These are phyloP conservation scores for Phellinidium pouzarii DNA, from an alignment of 1,284 basidiomycete species.

Conservation along the genomic window DNA sequence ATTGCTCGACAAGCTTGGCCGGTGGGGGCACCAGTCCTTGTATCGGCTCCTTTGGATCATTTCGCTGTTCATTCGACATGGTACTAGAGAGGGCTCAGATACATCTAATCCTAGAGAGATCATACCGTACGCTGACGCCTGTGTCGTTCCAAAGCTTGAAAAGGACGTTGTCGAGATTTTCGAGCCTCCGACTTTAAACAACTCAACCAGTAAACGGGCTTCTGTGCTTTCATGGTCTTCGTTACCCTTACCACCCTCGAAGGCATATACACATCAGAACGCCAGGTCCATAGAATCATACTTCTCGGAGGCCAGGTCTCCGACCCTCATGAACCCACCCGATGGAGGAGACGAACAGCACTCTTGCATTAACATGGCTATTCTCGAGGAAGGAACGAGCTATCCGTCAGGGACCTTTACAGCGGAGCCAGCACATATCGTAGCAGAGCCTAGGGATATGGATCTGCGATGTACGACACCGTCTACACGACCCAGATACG, in stretches of 20 bases:
- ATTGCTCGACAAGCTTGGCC: background rate
- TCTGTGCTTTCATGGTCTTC: slow-evolving; percentile 2
- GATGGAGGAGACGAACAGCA: background rate
- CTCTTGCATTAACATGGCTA: background rate
- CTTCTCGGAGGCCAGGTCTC: background rate
- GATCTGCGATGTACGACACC: background rate
- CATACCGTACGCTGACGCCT: background rate
- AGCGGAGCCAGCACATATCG: background rate
- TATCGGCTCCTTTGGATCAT: background rate
- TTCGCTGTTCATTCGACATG: background rate
- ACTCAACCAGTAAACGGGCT: background rate
- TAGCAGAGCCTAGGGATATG: background rate
- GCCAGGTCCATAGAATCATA: background rate
- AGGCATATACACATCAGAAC: background rate
- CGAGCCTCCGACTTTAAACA: background rate
- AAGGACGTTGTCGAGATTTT: background rate
- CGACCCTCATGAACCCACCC: background rate
- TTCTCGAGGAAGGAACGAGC: background rate
- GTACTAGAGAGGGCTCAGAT: background rate
- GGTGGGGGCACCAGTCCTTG: background rate
- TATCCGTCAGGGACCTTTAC: background rate
- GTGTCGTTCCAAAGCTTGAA: background rate
- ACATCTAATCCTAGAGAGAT: no score
- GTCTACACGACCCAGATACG: background rate
- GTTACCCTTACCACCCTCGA: background rate